phyloP scores from a whole-genome alignment of 2,329 filamentous ascomycete species.

The Rutstroemia sp. region DNA sequence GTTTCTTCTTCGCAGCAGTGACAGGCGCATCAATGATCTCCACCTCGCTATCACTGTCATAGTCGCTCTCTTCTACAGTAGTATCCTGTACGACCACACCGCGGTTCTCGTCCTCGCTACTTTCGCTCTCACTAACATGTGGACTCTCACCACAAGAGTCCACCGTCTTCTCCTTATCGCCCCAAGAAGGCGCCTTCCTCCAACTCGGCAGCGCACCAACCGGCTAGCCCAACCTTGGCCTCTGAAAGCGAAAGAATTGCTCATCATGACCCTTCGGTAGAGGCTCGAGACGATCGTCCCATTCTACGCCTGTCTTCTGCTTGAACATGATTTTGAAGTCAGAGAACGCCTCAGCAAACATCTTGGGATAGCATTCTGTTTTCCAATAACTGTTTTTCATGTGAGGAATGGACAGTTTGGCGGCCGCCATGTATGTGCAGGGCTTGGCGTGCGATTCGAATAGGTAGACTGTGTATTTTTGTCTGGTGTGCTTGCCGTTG shows the following conservation, averaged over 20 bases:
- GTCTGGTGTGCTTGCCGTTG: conserved; percentile 39
- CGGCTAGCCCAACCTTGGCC: conserved; percentile 13
- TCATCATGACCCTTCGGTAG: neutral
- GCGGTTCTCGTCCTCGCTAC: neutral
- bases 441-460: conserved; percentile 58
- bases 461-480: conserved; percentile 54
- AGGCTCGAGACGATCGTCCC: conserved; percentile 43
- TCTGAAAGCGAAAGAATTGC: conserved; percentile 11
- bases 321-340: conserved; percentile 52
- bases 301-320: conserved; percentile 48
- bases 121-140: neutral
- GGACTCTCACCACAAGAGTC: neutral
- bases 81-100: neutral
- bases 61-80: neutral
- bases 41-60: conserved; percentile 9
- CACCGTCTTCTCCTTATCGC: neutral
- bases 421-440: conserved; percentile 52
- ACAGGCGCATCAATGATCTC: neutral
- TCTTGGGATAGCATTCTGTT: conserved; percentile 32
- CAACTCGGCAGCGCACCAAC: conserved; percentile 17
- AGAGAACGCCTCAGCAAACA: conserved; percentile 38
- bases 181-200: neutral
- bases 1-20: neutral
- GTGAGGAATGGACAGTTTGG: conserved; percentile 36
- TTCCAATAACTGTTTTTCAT: conserved; percentile 30